Conservation (phyloP, 2,329 filamentous ascomycete species). For the Ophiostoma perfectum region DNA sequence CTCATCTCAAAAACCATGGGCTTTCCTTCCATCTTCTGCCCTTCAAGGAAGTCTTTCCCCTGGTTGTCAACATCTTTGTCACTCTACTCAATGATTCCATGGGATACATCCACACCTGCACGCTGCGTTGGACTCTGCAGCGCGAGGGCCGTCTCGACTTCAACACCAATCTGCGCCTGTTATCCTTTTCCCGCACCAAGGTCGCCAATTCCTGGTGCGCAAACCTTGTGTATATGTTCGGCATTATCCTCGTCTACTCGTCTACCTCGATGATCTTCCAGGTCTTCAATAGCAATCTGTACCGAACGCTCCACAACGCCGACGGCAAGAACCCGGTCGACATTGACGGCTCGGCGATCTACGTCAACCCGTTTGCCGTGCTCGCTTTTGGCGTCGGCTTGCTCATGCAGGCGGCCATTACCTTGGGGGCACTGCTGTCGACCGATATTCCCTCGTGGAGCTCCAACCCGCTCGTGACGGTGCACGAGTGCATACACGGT, state of each 20-base stretch:
- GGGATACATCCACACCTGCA: constrained; percentile 33
- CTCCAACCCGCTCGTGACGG: neutral
- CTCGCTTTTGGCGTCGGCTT: neutral
- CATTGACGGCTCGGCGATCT: neutral
- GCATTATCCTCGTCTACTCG: neutral
- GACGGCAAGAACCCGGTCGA: neutral
- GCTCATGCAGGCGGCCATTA: neutral
- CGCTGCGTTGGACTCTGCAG: constrained; percentile 33
- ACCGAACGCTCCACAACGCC: neutral
- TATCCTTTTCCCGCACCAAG: neutral
- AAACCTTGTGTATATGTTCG: neutral
- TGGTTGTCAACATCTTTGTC: constrained; percentile 19
- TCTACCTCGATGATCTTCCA: neutral
- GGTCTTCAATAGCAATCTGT: neutral
- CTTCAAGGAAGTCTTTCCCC: neutral
- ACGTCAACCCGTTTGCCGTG: constrained; percentile 5
- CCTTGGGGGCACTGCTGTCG: neutral
- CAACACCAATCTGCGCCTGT: constrained; percentile 28
- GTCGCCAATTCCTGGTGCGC: neutral
- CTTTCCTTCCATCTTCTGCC: neutral
- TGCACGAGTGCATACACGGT: neutral
- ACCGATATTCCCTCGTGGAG: neutral
- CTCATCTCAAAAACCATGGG: neutral
- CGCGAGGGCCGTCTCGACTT: constrained; percentile 32
- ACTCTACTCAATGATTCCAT: constrained; percentile 32